phyloP scores from a whole-genome alignment of 106 monocot genomes.

The Dendrobium nobile region DNA sequence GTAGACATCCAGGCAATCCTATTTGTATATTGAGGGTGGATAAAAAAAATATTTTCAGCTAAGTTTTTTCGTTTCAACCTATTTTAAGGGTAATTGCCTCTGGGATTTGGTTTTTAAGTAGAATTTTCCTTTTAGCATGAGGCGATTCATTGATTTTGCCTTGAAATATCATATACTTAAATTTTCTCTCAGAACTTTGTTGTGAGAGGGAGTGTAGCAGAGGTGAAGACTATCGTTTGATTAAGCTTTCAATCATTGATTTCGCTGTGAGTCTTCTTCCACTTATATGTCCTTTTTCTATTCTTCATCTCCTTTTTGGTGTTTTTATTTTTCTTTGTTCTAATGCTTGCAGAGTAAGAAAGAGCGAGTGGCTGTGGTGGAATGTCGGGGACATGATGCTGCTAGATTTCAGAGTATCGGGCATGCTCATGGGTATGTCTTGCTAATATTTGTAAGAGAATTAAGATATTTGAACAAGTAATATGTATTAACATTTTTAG shows the following conservation, averaged over 20 bases:
- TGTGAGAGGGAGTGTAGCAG: slow-evolving; percentile 96
- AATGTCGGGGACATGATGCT: slow-evolving; percentile 94
- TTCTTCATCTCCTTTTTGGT: not conserved
- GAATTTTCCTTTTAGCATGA: too few species aligned
- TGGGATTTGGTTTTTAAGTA: too few species aligned
- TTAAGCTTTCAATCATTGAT: slow-evolving; percentile 86
- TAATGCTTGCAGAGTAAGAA: slow-evolving; percentile 51
- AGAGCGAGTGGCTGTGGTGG: slow-evolving; percentile 67
- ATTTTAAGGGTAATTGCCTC: too few species aligned
- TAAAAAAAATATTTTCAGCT: too few species aligned
- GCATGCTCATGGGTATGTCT: slow-evolving; percentile 73
- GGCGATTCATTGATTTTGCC: not conserved
- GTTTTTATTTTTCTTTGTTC: not conserved
- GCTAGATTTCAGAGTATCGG: slow-evolving; percentile 70
- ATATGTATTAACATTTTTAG: too few species aligned
- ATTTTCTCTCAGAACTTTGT: slow-evolving; percentile 38
- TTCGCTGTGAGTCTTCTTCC: slow-evolving; percentile 49
- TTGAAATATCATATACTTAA: not conserved
- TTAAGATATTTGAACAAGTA: not conserved
- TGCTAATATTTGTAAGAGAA: not conserved
- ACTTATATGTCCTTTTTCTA: not conserved
- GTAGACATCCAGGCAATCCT: too few species aligned
- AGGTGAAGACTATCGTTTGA: slow-evolving; percentile 92
- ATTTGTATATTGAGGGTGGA: too few species aligned
- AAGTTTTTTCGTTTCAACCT: too few species aligned